Evolutionary conservation across 305 asterid genomes (phyloP).

Genomic region (Ajuga reptans): DNA sequence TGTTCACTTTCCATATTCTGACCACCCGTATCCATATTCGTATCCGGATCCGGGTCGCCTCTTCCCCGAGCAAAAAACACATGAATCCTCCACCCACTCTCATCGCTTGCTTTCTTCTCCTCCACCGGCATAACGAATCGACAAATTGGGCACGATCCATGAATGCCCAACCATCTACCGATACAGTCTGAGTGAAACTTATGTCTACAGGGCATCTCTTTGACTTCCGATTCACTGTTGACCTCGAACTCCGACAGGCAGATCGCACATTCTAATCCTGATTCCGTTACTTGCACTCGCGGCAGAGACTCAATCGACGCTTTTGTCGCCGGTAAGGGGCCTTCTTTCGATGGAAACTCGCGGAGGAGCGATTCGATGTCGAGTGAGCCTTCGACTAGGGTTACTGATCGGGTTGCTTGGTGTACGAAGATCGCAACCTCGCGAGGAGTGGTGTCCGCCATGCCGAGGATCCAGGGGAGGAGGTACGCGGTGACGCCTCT

Average conservation of each 20-base stretch:
- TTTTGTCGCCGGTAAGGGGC: conserved; percentile 40
- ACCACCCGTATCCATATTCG: conserved; percentile 11
- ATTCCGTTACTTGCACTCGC: conserved; percentile 23
- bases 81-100: conserved; percentile 32
- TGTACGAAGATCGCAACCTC: conserved; percentile 38
- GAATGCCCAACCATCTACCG: conserved; percentile 51
- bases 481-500: conserved; percentile 34
- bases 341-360: conserved; percentile 26
- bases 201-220: conserved; percentile 63
- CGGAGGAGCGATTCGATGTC: conserved; percentile 34
- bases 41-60: conserved; percentile 12
- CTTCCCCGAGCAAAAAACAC: conserved; percentile 23
- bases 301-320: conserved; percentile 45
- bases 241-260: conserved; percentile 37
- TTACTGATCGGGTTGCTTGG: conserved; percentile 30
- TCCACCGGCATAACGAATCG: conserved; percentile 50
- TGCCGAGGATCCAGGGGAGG: conserved; percentile 38
- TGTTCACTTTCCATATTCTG: background rate
- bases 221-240: conserved; percentile 24
- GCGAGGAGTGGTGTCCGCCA: conserved; percentile 26
- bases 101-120: conserved; percentile 16
- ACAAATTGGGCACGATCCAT: conserved; percentile 54
- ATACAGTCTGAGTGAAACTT: conserved; percentile 40
- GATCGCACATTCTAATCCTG: conserved; percentile 44
- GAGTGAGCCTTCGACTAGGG: conserved; percentile 36